Evolutionary conservation across 345 rosid species (phyloP), one percentile per base, ranked within the genome.

Genomic region (Pelargonium nanum): DNA sequence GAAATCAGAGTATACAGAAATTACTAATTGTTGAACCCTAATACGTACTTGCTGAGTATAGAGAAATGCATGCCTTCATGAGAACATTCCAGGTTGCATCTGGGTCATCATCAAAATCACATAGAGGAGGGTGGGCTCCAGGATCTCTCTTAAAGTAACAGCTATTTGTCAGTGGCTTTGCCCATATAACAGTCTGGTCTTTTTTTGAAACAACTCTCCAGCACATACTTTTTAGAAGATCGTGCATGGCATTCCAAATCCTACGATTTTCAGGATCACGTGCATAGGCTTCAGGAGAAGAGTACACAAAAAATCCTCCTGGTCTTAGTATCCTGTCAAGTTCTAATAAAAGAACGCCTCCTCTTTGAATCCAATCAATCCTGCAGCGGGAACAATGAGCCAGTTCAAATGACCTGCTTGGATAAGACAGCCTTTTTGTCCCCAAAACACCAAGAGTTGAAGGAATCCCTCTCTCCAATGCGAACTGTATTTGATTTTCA

Each of bases 341-440:
- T 69, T 92, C 98, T 61, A 92, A 63, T 50, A 92, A 68, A 69
- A 92, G 89, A 64, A 92, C 76, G 66, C 98, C 98, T 71, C 87
- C 91, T 77, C 97, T 82, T 67, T 89, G 95, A 67, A 87, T 93
- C 98, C 98, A 92, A 75, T 92, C 98, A 65, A 92, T 92, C 52
- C 98, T 75, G 67, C 98, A 92, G 63, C 97, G 75, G 19, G 98
- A 92, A 71, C 98, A 92, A 73, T 92, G 98, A 65, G 89, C 97
- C 55, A 92, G 75, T 64, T 92, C 98, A 78, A 92, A 92, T 19
- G 97, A 87, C 71, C 96, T 82, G 62, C 98, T 89, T 24, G 98
- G 98, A 76, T 87, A 92, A 22, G 98, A 96, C 76, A 89, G 95
- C 50, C 96, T 82, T 74, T 87, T 92, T 53, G 97, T 92, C 65